These are phyloP conservation scores for Pseudognaphalium luteoalbum DNA, from an alignment of 129 eudicot genomes.

Conservation along the genomic window DNA sequence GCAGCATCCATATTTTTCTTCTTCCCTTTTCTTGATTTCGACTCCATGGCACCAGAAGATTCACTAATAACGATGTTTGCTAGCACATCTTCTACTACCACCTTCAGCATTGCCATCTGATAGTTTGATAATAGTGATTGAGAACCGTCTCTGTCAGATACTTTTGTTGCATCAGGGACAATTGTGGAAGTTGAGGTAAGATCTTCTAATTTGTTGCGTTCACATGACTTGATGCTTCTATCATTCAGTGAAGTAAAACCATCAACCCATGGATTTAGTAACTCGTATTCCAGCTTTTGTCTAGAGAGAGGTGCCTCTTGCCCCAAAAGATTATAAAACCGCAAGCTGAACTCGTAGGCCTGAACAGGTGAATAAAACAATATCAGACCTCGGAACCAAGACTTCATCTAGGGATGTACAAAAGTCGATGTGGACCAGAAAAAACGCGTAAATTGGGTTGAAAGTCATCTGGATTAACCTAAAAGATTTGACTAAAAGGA, in stretches of 20 bases:
- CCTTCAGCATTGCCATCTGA: slow-evolving; percentile 62
- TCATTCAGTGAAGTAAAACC: slow-evolving; percentile 25
- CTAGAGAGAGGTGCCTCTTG: slow-evolving; percentile 51
- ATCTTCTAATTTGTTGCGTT: slow-evolving; percentile 15
- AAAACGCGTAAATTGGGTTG: background rate
- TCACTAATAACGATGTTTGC: slow-evolving; percentile 54
- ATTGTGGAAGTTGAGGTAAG: slow-evolving; percentile 16
- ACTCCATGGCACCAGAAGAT: slow-evolving; percentile 58
- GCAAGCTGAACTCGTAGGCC: slow-evolving; percentile 75
- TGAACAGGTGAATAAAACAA: slow-evolving; percentile 38
- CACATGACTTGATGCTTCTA: background rate
- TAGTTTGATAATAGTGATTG: slow-evolving; percentile 47
- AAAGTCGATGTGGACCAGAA: background rate
- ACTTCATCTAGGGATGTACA: background rate
- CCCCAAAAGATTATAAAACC: slow-evolving; percentile 70
- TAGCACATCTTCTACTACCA: slow-evolving; percentile 63
- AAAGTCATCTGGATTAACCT: background rate
- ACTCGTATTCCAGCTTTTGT: slow-evolving; percentile 69
- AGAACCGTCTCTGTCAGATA: slow-evolving; percentile 24
- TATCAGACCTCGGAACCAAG: background rate
- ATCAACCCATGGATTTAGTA: slow-evolving; percentile 69
- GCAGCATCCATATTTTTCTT: slow-evolving; percentile 62
- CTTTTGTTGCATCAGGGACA: slow-evolving; percentile 23
- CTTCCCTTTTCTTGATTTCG: slow-evolving; percentile 63
- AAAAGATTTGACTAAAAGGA: background rate